phyloP scores from a whole-genome alignment of 2,329 filamentous ascomycete genomes.

The Chaetomium sp. region DNA sequence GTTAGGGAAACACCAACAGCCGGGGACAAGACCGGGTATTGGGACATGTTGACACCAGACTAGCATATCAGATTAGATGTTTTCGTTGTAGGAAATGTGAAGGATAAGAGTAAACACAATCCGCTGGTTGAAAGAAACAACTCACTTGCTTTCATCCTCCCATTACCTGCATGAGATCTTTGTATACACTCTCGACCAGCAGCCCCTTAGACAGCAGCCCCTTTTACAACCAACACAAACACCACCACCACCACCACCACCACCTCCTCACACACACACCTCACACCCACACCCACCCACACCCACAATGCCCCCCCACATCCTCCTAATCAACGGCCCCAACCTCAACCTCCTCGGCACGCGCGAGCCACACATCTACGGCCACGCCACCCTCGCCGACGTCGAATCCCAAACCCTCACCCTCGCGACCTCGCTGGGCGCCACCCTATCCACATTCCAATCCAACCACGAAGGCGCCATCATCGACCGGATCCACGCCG shows the following conservation, averaged over 20 bases:
- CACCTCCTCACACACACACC: background rate
- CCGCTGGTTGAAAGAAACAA: background rate
- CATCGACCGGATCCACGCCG: constrained; percentile 72
- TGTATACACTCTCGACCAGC: background rate
- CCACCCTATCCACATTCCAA: constrained; percentile 63
- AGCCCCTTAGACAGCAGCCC: background rate
- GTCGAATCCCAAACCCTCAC: constrained; percentile 54
- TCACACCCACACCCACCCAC: background rate
- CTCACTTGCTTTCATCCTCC: background rate
- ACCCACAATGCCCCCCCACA: constrained; percentile 45
- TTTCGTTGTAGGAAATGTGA: background rate
- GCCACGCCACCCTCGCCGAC: constrained; percentile 66
- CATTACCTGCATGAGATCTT: background rate
- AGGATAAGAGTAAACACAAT: background rate
- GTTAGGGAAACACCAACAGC: background rate
- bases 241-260: background rate
- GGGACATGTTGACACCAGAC: background rate
- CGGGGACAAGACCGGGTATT: background rate
- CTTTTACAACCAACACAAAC: background rate
- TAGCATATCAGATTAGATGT: background rate
- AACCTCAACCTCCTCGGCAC: constrained; percentile 80
- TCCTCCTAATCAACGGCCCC: constrained; percentile 78
- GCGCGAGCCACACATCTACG: constrained; percentile 74
- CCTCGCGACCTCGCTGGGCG: constrained; percentile 53
- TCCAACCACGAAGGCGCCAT: constrained; percentile 78